phyloP scores from a whole-genome alignment of 108 stramenopile species.

The Cyclostephanos invisitatus region DNA sequence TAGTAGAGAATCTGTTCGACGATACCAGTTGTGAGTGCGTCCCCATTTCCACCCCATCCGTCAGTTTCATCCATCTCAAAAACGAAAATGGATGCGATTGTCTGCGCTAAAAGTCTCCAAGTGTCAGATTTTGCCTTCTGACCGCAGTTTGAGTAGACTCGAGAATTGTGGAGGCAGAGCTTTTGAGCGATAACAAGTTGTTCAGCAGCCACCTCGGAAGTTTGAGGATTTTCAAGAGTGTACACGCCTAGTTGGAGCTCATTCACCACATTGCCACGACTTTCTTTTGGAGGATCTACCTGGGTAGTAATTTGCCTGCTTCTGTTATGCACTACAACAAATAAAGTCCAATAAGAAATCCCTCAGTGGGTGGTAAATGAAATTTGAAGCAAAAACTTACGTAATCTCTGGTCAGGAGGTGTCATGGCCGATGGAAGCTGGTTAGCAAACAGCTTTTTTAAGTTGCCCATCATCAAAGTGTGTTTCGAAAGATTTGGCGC shows the following conservation, averaged over 20 bases:
- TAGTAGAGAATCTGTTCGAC: constrained; percentile 61
- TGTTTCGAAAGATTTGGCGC: constrained; percentile 4
- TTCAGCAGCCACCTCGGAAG: constrained; percentile 18
- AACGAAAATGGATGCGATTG: constrained; percentile 39
- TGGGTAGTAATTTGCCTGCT: constrained; percentile 10
- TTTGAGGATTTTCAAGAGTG: constrained; percentile 27
- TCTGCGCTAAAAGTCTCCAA: constrained; percentile 75
- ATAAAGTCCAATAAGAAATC: neutral
- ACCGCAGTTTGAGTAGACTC: constrained; percentile 44
- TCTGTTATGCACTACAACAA: constrained; percentile 33
- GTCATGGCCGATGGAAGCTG: constrained; percentile 29
- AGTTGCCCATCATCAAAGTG: constrained; percentile 43
- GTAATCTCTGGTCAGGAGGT: constrained; percentile 49
- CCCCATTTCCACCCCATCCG: constrained; percentile 74
- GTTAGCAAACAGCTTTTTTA: constrained; percentile 39
- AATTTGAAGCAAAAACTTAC: constrained; percentile 13
- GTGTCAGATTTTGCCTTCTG: constrained; percentile 67
- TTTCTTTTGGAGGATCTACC: constrained; percentile 6
- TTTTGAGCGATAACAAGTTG: constrained; percentile 24
- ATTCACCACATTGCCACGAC: neutral
- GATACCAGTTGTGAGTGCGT: constrained; percentile 66
- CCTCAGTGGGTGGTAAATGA: neutral
- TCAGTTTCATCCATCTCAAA: constrained; percentile 45
- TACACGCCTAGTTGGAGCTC: constrained; percentile 27
- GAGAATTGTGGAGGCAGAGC: constrained; percentile 75